Evolutionary conservation across 768 basidiomycete species (phyloP).

Genomic region (Termitomyces sp.): DNA sequence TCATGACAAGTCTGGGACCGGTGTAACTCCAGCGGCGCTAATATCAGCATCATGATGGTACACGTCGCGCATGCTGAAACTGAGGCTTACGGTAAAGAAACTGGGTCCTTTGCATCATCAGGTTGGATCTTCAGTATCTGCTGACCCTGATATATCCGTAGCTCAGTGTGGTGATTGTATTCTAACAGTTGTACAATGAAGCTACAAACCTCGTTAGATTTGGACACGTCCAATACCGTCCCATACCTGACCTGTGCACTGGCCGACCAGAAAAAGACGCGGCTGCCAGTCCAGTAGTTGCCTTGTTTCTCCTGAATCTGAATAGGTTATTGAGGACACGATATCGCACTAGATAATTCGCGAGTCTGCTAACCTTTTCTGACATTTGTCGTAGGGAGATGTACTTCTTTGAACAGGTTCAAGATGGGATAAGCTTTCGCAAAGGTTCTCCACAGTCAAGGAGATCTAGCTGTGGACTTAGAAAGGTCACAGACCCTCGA

Average conservation of each 20-base stretch:
- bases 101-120: slow-evolving; percentile 19
- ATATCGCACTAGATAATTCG: not conserved
- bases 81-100: slow-evolving; percentile 25
- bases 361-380: slow-evolving; percentile 3
- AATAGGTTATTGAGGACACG: not conserved
- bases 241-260: slow-evolving; percentile 24
- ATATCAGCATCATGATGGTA: not conserved
- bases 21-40: slow-evolving; percentile 25
- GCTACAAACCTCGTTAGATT: slow-evolving; percentile 20
- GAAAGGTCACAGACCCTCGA: slow-evolving; percentile 2
- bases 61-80: not conserved
- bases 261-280: slow-evolving; percentile 26
- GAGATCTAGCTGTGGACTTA: not conserved
- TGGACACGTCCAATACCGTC: slow-evolving; percentile 19
- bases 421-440: not conserved
- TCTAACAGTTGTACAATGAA: not conserved
- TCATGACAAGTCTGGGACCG: slow-evolving; percentile 11
- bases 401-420: not conserved
- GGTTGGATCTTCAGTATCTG: slow-evolving; percentile 22
- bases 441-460: not conserved
- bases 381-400: slow-evolving; percentile 2
- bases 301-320: slow-evolving; percentile 7
- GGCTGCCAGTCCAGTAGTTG: slow-evolving; percentile 20
- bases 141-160: slow-evolving; percentile 18
- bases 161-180: not conserved